Percentiles rank a stretch among this genome's conserved stretches.
Evolutionary conservation across 2,329 filamentous ascomycete species (phyloP).

Genomic region (Botrytis medusae): DNA sequence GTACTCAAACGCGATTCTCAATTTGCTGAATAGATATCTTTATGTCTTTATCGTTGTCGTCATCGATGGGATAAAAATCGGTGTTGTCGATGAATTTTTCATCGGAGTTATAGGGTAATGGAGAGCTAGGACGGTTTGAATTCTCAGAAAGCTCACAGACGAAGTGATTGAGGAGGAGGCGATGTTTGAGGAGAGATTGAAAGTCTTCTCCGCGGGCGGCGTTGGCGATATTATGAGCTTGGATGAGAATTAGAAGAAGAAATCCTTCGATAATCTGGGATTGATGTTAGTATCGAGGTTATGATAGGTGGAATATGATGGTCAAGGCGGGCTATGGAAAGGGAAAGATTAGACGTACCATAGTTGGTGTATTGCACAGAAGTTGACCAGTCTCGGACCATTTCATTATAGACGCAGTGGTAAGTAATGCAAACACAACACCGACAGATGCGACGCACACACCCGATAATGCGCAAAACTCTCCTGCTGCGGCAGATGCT

Average conservation of each 20-base stretch:
- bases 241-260: background rate
- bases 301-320: background rate
- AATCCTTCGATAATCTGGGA: background rate
- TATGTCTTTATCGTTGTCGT: background rate
- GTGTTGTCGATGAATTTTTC: background rate
- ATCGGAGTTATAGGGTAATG: background rate
- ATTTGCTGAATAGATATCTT: background rate
- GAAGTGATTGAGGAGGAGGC: background rate
- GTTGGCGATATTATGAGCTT: background rate
- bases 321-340: constrained; percentile 16
- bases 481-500: background rate
- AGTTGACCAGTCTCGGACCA: constrained; percentile 40
- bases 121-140: background rate
- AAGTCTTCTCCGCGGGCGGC: background rate
- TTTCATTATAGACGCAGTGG: constrained; percentile 37
- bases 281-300: background rate
- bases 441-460: background rate
- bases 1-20: background rate
- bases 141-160: background rate
- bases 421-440: constrained; percentile 34
- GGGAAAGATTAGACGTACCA: constrained; percentile 37
- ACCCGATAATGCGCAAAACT: background rate
- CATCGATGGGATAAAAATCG: background rate
- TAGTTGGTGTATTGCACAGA: constrained; percentile 10
- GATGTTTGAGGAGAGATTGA: background rate